Percentiles rank a stretch among this genome's conserved stretches.
Conservation (phyloP, 345 rosid species). For the Salix viminalis region DNA sequence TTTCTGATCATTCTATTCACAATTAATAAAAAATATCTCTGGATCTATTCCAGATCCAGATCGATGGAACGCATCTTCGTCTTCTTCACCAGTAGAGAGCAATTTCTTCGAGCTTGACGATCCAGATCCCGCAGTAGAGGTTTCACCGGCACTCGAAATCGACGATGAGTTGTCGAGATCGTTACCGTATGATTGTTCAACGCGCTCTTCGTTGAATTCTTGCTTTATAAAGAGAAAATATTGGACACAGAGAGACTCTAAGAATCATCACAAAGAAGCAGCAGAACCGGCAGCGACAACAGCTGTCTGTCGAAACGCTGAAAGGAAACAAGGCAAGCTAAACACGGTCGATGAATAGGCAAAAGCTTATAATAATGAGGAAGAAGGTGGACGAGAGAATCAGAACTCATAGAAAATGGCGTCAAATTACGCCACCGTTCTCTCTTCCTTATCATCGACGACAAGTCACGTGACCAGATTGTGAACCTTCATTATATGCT, state of each 20-base stretch:
- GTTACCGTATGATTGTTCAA: constrained; percentile 36
- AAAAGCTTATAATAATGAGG: constrained; percentile 48
- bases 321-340: neutral
- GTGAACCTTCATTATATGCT: constrained; percentile 85
- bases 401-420: constrained; percentile 86
- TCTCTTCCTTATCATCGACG: constrained; percentile 81
- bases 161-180: constrained; percentile 32
- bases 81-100: constrained; percentile 30
- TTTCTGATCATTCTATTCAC: too few species aligned
- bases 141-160: constrained; percentile 28
- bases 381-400: constrained; percentile 96
- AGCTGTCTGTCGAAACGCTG: neutral
- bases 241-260: neutral
- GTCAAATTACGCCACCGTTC: constrained; percentile 84
- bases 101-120: constrained; percentile 18
- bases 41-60: too few species aligned
- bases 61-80: constrained; percentile 47
- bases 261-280: neutral
- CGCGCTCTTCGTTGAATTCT: constrained; percentile 34
- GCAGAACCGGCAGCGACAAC: neutral
- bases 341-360: neutral
- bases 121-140: constrained; percentile 40
- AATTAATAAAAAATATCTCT: too few species aligned
- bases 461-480: constrained; percentile 97
- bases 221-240: constrained; percentile 24